Evolutionary conservation across 176 grass and related monocot species (phyloP).

Genomic region (Cenchrus purpureus): DNA sequence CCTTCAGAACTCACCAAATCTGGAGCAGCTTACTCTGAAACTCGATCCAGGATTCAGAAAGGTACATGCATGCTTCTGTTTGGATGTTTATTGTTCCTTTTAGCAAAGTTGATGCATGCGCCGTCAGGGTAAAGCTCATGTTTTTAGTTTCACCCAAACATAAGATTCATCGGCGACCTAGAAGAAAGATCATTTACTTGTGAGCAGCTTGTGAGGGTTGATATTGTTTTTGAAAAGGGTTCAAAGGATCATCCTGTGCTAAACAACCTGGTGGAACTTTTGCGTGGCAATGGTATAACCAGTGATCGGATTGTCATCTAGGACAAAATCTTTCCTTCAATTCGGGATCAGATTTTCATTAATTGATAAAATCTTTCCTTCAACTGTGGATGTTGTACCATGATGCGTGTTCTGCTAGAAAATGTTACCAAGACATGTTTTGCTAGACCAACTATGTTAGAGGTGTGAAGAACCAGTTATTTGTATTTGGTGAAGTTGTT

Average conservation of each 20-base stretch:
- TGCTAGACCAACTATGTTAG: no score
- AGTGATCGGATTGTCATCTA: neutral
- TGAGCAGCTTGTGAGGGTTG: neutral
- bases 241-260: neutral
- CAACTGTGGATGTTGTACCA: no score
- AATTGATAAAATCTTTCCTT: no score
- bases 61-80: slow-evolving; percentile 3
- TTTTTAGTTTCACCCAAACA: no score
- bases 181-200: slow-evolving; percentile 37
- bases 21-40: slow-evolving; percentile 9
- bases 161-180: neutral
- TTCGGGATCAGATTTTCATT: no score
- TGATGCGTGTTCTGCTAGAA: no score
- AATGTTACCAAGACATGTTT: no score
- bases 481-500: no score
- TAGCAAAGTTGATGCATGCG: neutral
- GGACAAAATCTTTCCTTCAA: no score
- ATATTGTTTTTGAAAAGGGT: neutral
- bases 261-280: neutral
- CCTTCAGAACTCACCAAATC: slow-evolving; percentile 40
- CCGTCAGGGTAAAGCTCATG: neutral
- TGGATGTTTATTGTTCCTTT: slow-evolving; percentile 6
- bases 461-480: no score
- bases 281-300: slow-evolving; percentile 14
- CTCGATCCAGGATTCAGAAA: neutral